These are phyloP conservation scores for Alternaria infectoria DNA, from an alignment of 2,329 filamentous ascomycete species.

Conservation along the genomic window DNA sequence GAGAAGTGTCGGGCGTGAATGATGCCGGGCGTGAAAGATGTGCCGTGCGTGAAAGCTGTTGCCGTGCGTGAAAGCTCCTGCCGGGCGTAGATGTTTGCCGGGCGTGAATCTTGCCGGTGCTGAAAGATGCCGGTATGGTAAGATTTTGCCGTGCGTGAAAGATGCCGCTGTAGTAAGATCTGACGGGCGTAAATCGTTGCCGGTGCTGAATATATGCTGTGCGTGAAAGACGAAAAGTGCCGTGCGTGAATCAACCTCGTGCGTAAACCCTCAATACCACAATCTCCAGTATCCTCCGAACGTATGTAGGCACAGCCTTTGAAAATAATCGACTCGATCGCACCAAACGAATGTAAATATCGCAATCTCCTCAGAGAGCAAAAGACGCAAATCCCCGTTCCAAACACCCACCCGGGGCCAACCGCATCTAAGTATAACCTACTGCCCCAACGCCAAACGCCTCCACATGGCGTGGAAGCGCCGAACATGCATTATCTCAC, in stretches of 20 bases:
- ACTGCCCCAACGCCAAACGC: neutral
- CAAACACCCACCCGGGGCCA: neutral
- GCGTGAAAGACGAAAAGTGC: neutral
- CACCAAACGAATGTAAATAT: neutral
- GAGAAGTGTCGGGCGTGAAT: neutral
- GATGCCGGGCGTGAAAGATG: neutral
- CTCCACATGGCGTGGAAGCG: neutral
- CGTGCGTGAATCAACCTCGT: neutral
- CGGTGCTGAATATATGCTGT: neutral
- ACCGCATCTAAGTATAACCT: constrained; percentile 8
- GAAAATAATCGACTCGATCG: neutral
- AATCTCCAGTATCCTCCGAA: neutral
- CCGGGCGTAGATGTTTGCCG: neutral
- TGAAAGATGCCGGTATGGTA: neutral
- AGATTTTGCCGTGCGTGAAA: neutral
- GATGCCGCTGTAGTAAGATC: neutral
- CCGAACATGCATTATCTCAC: constrained; percentile 15
- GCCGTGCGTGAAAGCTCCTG: neutral
- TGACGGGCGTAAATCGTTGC: neutral
- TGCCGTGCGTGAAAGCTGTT: neutral
- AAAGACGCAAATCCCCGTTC: neutral
- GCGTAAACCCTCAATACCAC: constrained; percentile 4
- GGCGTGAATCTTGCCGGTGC: neutral
- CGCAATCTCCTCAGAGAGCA: neutral
- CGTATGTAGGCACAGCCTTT: neutral